Evolutionary conservation across 1,284 basidiomycete species (phyloP), one percentile per base, ranked within the genome.

Genomic region (Psilocybe mexicana): DNA sequence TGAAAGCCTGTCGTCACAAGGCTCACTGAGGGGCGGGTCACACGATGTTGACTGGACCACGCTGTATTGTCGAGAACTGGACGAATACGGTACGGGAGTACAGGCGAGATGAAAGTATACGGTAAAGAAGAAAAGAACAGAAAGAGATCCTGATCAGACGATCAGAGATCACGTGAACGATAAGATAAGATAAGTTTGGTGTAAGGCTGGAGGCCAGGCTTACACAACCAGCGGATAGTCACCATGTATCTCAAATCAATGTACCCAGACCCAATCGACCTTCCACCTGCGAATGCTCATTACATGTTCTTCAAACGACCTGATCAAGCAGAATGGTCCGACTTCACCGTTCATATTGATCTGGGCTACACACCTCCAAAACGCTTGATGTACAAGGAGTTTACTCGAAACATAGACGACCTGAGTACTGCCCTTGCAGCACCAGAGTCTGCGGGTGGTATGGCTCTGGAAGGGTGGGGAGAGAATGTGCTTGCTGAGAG

Each of bases 311-410:
- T 89, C 66, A 71, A 77, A 12, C 78, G 82, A 0, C 80, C 81
- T 0, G 83, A 80, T 2, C 78, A 84, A 63, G 70, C 69, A 0
- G 58, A 70, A 30, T 83, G 83, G 77, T 73, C 78, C 1, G 81
- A 90, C 60, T 84, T 76, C 64, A 78, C 80, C 0, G 55, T 84
- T 2, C 76, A 84, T 53, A 78, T 92, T 55, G 83, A 91, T 59
- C 79, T 78, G 30, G 30, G 30, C 30, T 6, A 33, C 30, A 33
- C 36, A 12, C 55, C 48, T 12, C 49, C 55, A 18, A 49, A 36
- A 50, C 73, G 67, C 54, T 70, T 79, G 28, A 77, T 76, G 4
- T 83, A 74, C 60, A 71, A 70, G 11, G 76, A 85, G 58, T 81
- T 87, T 59, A 56, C 76, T 10, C 77, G 81, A 30, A 74, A 77